Evolutionary conservation across 73 alveolate genomes (phyloP).

Genomic region (Blepharisma stoltei): DNA sequence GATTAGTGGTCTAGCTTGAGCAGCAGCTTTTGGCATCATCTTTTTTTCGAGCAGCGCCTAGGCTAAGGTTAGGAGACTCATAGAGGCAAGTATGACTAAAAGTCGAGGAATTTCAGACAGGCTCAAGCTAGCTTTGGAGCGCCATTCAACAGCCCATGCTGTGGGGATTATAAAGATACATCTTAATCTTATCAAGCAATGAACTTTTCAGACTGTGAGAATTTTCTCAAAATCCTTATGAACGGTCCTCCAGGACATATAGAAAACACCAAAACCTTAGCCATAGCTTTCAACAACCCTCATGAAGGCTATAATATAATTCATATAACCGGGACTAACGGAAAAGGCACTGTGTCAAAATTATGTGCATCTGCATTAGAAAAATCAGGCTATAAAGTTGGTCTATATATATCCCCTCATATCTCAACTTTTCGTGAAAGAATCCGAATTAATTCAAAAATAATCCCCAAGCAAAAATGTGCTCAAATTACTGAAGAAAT

Average conservation of each 20-base stretch:
- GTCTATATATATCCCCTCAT: constrained; percentile 86
- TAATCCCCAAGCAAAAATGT: constrained; percentile 58
- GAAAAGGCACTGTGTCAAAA: constrained; percentile 81
- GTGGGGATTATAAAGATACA: no score
- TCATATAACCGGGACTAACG: constrained; percentile 93
- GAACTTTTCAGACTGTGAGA: no score
- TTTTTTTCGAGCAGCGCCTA: no score
- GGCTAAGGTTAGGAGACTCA: no score
- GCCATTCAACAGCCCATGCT: no score
- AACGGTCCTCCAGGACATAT: constrained; percentile 22
- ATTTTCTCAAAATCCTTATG: background rate
- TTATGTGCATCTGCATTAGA: constrained; percentile 58
- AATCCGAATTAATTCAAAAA: constrained; percentile 55
- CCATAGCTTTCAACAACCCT: constrained; percentile 40
- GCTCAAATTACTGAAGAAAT: constrained; percentile 35
- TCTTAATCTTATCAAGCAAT: no score
- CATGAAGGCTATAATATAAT: constrained; percentile 44
- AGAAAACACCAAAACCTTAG: background rate
- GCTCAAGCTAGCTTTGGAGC: no score
- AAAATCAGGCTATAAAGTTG: constrained; percentile 57
- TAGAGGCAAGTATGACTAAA: no score
- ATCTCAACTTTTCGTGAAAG: constrained; percentile 74
- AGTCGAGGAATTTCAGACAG: no score
- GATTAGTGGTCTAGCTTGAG: no score
- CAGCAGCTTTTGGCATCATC: no score